These are phyloP conservation scores for Peniophora sp. DNA, from an alignment of 1,284 basidiomycete species.

Conservation along the genomic window DNA sequence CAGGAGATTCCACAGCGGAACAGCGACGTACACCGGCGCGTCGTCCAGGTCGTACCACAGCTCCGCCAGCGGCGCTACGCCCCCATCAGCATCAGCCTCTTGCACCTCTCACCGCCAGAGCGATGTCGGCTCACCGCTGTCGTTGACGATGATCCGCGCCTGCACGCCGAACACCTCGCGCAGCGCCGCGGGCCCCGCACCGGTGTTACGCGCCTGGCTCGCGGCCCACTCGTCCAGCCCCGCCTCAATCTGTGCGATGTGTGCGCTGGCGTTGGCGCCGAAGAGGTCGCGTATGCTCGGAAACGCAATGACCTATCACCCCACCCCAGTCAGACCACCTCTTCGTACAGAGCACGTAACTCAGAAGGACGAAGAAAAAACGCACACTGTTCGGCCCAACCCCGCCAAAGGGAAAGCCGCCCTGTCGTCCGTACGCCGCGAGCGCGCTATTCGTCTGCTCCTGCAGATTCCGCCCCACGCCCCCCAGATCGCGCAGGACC, in stretches of 20 bases:
- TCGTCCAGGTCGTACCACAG: conserved; percentile 22
- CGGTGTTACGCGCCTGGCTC: conserved; percentile 28
- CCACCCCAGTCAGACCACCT: too few species aligned
- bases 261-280: conserved; percentile 22
- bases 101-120: not conserved
- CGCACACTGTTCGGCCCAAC: conserved; percentile 25
- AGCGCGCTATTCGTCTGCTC: conserved; percentile 39
- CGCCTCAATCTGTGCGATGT: conserved; percentile 24
- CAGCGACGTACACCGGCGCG: conserved; percentile 20
- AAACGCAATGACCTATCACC: conserved; percentile 27
- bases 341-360: too few species aligned
- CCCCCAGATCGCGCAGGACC: conserved; percentile 27
- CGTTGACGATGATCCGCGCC: conserved; percentile 34
- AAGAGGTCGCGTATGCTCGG: conserved; percentile 39
- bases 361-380: too few species aligned
- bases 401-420: too few species aligned
- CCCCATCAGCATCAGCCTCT: not conserved
- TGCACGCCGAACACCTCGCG: conserved; percentile 35
- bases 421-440: conserved; percentile 26
- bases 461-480: conserved; percentile 39
- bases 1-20: conserved; percentile 44
- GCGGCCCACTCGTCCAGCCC: conserved; percentile 30
- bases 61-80: conserved; percentile 36
- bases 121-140: conserved; percentile 25
- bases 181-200: conserved; percentile 27